A percentile compares a stretch with the other conserved stretches of the same genome.
These are phyloP conservation scores for Ascochyta koolunga DNA, from an alignment of 2,329 filamentous ascomycete species.

Conservation along the genomic window DNA sequence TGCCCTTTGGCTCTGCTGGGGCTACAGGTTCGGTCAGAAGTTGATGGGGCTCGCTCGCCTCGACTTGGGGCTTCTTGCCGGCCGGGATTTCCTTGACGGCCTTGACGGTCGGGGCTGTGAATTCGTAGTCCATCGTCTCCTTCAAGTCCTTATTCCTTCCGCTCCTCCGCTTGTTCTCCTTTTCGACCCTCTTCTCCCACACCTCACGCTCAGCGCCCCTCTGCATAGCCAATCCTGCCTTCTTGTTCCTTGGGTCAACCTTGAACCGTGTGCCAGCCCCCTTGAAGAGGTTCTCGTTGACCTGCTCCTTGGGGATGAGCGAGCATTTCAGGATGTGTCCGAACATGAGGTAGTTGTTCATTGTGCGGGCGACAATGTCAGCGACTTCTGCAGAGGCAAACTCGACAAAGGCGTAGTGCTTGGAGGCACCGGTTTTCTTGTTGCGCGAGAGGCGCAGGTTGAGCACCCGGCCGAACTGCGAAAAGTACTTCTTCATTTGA, in stretches of 20 bases:
- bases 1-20: conserved; percentile 21
- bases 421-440: conserved; percentile 86
- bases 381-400: conserved; percentile 80
- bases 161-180: conserved; percentile 73
- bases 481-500: conserved; percentile 92
- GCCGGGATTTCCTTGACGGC: conserved; percentile 54
- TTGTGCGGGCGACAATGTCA: conserved; percentile 89
- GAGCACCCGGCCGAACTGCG: conserved; percentile 85
- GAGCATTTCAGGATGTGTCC: conserved; percentile 92
- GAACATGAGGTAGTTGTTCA: conserved; percentile 97
- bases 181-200: conserved; percentile 79
- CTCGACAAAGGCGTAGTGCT: conserved; percentile 95
- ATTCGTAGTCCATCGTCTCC: conserved; percentile 82
- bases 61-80: conserved; percentile 21
- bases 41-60: conserved; percentile 35
- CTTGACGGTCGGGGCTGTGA: conserved; percentile 76
- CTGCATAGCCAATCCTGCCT: conserved; percentile 77
- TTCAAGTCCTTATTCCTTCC: conserved; percentile 76
- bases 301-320: conserved; percentile 73
- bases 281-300: conserved; percentile 85
- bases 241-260: conserved; percentile 83
- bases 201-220: conserved; percentile 73
- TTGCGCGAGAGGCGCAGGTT: conserved; percentile 86
- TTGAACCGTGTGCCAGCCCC: conserved; percentile 91
- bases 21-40: conserved; percentile 26